Base-by-base conservation (phyloP, 257 asterid genomes). In the Solanum gandarillasii region DNA sequence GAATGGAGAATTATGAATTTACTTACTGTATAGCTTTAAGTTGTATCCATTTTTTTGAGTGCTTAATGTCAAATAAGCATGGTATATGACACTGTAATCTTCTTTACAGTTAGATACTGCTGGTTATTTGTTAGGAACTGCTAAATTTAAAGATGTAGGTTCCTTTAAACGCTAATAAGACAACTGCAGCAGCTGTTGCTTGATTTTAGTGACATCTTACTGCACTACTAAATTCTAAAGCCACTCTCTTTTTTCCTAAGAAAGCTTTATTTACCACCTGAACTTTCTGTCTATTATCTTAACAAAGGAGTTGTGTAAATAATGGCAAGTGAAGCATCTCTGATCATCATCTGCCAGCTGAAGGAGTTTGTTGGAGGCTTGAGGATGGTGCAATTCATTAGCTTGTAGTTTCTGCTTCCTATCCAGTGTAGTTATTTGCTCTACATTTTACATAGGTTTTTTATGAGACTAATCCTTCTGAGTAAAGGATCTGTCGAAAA, bases 1-100 rank as follows among this genome's bases (percentile, higher is more conserved):
- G 86, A 31, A 82, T 82, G 86, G 31, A 3, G 21, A 5, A 48
- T 29, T 82, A 82, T 82, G 70, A 93, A 88, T 55, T 79, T 43
- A 82, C 43, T 48, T 31, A 14, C 43, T 81, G 84, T 79, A 43
- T 41, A 79, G 85, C 46, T 73, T 20, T 20, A 9, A 73, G 82
- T 3, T 48, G 62, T 48, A 48, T 48, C 86, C 86, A 82, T 52
- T 82, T 48, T 81, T 79, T 82, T 48, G 70, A 82, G 43, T 82
- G 86, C 70, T 82, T 82, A 48, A 48, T 82, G 70, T 67, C 70
- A 20, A 82, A 29, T 82, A 82, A 82, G 70, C 43, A 48, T 6
- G 4, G 68, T 48, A 82, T 82, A 82, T 20, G 86, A 48, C 43
- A 18, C 86, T 48, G 65, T 14, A 31, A 48, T 82, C 41, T 20